phyloP scores from a whole-genome alignment of 1,284 basidiomycete species.

The Fomitiporia mediterranea region DNA sequence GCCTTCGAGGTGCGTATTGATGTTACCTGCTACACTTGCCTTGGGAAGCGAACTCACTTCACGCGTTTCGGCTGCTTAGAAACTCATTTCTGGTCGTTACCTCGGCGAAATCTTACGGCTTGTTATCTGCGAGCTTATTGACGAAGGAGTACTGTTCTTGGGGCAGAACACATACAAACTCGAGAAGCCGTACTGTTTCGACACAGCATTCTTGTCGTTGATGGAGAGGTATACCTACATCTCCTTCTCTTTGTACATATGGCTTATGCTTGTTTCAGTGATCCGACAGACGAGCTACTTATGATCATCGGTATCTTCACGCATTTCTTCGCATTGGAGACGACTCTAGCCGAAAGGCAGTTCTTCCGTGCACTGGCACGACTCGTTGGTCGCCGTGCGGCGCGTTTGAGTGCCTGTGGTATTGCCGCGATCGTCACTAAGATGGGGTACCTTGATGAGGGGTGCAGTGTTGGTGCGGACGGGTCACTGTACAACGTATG shows the following conservation, averaged over 20 bases:
- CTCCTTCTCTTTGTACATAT: background rate
- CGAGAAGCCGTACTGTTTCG: conserved; percentile 87
- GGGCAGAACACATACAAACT: conserved; percentile 98
- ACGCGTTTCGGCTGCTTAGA: conserved; percentile 43
- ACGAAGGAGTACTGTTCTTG: conserved; percentile 94
- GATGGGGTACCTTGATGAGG: conserved; percentile 87
- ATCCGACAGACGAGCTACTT: conserved; percentile 95
- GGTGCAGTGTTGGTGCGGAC: conserved; percentile 87
- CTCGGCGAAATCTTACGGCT: conserved; percentile 95
- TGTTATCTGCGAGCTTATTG: conserved; percentile 92
- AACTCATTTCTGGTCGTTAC: conserved; percentile 98
- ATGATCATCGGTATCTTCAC: conserved; percentile 96
- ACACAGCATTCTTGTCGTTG: conserved; percentile 94
- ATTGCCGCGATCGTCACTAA: conserved; percentile 93
- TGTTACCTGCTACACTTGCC: background rate
- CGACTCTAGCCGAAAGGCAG: conserved; percentile 88
- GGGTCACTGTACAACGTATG: conserved; percentile 89
- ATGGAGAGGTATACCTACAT: conserved; percentile 89
- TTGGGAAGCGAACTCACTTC: too few relatives aligned
- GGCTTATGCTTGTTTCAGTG: conserved; percentile 42
- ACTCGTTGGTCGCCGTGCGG: conserved; percentile 86
- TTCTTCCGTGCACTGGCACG: conserved; percentile 92
- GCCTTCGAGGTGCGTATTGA: conserved; percentile 63
- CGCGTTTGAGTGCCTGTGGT: conserved; percentile 85
- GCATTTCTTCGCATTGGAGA: conserved; percentile 93